phyloP scores from a whole-genome alignment of 225 moss, liverwort and hornwort genomes.

The Polytrichum commune region DNA sequence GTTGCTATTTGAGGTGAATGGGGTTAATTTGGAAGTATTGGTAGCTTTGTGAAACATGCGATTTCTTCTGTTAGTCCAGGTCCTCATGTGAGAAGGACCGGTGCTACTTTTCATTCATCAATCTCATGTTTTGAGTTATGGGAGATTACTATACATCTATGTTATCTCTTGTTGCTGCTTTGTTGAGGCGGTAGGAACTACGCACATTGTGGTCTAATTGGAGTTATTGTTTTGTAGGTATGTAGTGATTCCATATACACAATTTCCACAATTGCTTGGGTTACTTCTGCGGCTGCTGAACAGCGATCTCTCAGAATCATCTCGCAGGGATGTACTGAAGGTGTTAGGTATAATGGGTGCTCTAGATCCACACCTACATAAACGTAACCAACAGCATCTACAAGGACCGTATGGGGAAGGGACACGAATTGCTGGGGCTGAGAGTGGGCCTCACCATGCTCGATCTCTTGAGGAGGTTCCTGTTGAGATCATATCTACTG shows the following conservation, averaged over 20 bases:
- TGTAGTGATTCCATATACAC: slow-evolving; percentile 86
- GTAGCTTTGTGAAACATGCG: too few species aligned
- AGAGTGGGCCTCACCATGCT: slow-evolving; percentile 85
- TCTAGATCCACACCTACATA: slow-evolving; percentile 91
- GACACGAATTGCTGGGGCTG: slow-evolving; percentile 57
- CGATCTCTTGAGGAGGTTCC: slow-evolving; percentile 94
- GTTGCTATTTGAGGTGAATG: too few species aligned
- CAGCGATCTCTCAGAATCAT: slow-evolving; percentile 82
- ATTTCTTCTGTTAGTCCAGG: too few species aligned
- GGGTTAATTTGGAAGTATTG: too few species aligned
- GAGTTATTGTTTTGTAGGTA: slow-evolving; percentile 53
- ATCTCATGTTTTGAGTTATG: too few species aligned
- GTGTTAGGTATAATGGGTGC: slow-evolving; percentile 98
- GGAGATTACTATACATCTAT: neutral
- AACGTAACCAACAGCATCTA: slow-evolving; percentile 76
- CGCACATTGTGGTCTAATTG: neutral
- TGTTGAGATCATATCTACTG: slow-evolving; percentile 79
- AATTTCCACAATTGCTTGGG: slow-evolving; percentile 78
- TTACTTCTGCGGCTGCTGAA: slow-evolving; percentile 79
- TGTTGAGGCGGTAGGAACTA: slow-evolving; percentile 56
- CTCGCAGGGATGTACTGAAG: slow-evolving; percentile 90
- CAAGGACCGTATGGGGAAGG: slow-evolving; percentile 79
- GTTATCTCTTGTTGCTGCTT: neutral
- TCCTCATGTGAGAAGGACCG: too few species aligned
- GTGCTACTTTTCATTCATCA: too few species aligned